phyloP scores from a whole-genome alignment of 2,329 filamentous ascomycete genomes.

The Aspergillus sp. region DNA sequence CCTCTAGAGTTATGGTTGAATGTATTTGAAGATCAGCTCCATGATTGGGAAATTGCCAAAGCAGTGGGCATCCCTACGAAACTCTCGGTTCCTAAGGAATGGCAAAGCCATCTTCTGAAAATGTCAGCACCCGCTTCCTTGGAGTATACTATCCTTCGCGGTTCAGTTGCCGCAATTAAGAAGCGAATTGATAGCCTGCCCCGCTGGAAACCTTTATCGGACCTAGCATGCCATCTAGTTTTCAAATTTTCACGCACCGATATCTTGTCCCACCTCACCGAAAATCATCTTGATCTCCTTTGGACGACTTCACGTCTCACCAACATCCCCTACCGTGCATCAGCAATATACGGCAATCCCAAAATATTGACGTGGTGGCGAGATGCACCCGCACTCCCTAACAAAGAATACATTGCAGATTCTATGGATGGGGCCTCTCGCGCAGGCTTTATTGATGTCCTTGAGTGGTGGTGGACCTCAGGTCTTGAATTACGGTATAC shows the following conservation, averaged over 20 bases:
- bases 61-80: slow-evolving; percentile 79
- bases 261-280: slow-evolving; percentile 71
- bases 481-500: slow-evolving; percentile 81
- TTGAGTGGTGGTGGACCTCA: slow-evolving; percentile 89
- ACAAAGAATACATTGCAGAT: slow-evolving; percentile 82
- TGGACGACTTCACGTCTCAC: slow-evolving; percentile 80
- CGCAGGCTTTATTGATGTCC: slow-evolving; percentile 77
- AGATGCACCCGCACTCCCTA: slow-evolving; percentile 75
- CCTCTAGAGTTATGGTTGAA: slow-evolving; percentile 89
- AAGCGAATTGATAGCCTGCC: slow-evolving; percentile 68
- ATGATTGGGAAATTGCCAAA: slow-evolving; percentile 87
- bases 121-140: slow-evolving; percentile 72
- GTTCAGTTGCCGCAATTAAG: slow-evolving; percentile 69
- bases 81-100: slow-evolving; percentile 69
- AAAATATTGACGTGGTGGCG: slow-evolving; percentile 92
- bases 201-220: slow-evolving; percentile 72
- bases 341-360: slow-evolving; percentile 77
- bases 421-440: slow-evolving; percentile 85
- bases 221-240: slow-evolving; percentile 80
- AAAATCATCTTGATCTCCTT: slow-evolving; percentile 71
- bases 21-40: slow-evolving; percentile 73
- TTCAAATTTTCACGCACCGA: slow-evolving; percentile 86
- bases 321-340: slow-evolving; percentile 83
- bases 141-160: slow-evolving; percentile 80
- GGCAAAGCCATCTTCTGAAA: slow-evolving; percentile 63